Evolutionary conservation across 306 rosid genomes (phyloP), one percentile per base, ranked within the genome.

Genomic region (Echinosophora koreensis): DNA sequence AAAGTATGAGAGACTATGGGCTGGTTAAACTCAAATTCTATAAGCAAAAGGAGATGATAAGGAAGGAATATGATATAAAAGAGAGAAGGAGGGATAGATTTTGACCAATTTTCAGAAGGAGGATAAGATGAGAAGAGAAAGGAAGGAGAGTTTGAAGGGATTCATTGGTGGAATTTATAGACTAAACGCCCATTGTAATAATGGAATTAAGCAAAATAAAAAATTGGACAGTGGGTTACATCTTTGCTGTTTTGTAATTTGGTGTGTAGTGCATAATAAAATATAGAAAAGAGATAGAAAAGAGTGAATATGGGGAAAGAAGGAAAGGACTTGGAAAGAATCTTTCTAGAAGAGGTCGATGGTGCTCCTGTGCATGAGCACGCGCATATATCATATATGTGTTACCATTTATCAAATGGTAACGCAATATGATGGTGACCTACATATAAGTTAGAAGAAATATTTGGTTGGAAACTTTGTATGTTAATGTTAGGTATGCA

Each of bases 121-220:
- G 61, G 88, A 79, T 85, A 73, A 84, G 86, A 83, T 54, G 77
- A 69, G 73, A 63, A 22, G n/a, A 22, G 22, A 1, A 81, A 73
- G 41, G 84, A 64, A 87, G 83, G 97, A 90, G 93, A 86, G 82
- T 83, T 80, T 83, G 80, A 74, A 61, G 46, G 82, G 88, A n/a
- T 77, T 18, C 34, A 65, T 4, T 6, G 82, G 80, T 54, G 46
- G 88, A 84, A 83, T 91, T 82, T 94, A 91, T 88, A 89, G 86
- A 79, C 38, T 75, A 56, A 59, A 5, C 9, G 82, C 77, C 80
- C 82, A 78, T 35, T 66, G 73, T 14, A 76, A 64, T 22, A 55
- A 71, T 35, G 30, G 46, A 55, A 79, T 71, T 78, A 73, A 66
- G 56, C 10, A 49, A 34, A 14, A 39, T 1, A 3, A 9, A 83